Conservation (phyloP, 2,329 filamentous ascomycete genomes). For the Colletotrichum tabaci region DNA sequence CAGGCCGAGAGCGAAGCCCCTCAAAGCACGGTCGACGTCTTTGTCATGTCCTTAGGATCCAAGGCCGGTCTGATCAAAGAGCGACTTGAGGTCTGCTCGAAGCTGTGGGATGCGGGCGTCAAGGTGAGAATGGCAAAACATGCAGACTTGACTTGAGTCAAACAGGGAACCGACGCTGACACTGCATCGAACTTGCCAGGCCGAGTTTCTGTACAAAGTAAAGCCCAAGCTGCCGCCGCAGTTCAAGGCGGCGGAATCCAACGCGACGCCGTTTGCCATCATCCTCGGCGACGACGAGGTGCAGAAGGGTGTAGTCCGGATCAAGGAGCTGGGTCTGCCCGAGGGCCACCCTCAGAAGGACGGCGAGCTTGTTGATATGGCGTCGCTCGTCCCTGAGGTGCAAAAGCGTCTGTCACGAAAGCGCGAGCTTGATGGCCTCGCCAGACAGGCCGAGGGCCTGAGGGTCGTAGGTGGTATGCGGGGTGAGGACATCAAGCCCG, state of each 20-base stretch:
- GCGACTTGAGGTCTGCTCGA: slow-evolving; percentile 83
- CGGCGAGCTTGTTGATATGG: slow-evolving; percentile 80
- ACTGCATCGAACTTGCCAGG: slow-evolving; percentile 56
- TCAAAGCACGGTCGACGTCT: slow-evolving; percentile 84
- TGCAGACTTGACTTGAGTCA: background rate
- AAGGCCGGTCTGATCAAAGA: slow-evolving; percentile 86
- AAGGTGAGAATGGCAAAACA: slow-evolving; percentile 67
- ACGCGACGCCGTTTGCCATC: slow-evolving; percentile 86
- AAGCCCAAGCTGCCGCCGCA: slow-evolving; percentile 92
- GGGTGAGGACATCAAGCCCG: slow-evolving; percentile 54
- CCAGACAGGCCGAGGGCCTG: slow-evolving; percentile 60
- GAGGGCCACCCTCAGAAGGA: slow-evolving; percentile 93
- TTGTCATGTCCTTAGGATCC: slow-evolving; percentile 94
- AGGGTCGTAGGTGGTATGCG: slow-evolving; percentile 64
- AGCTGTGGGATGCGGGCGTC: slow-evolving; percentile 89
- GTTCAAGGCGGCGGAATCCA: slow-evolving; percentile 90
- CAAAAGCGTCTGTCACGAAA: slow-evolving; percentile 62
- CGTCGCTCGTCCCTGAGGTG: slow-evolving; percentile 75
- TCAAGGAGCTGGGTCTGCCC: slow-evolving; percentile 83
- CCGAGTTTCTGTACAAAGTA: slow-evolving; percentile 90
- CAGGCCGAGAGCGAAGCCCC: slow-evolving; percentile 67
- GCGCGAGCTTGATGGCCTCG: slow-evolving; percentile 60
- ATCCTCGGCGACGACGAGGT: slow-evolving; percentile 95
- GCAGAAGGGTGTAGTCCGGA: slow-evolving; percentile 84
- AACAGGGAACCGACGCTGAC: background rate